Evolutionary conservation across 176 grass and related monocot genomes (phyloP), one percentile per base, ranked within the genome.

Genomic region (Ampelocalamus luodianensis): DNA sequence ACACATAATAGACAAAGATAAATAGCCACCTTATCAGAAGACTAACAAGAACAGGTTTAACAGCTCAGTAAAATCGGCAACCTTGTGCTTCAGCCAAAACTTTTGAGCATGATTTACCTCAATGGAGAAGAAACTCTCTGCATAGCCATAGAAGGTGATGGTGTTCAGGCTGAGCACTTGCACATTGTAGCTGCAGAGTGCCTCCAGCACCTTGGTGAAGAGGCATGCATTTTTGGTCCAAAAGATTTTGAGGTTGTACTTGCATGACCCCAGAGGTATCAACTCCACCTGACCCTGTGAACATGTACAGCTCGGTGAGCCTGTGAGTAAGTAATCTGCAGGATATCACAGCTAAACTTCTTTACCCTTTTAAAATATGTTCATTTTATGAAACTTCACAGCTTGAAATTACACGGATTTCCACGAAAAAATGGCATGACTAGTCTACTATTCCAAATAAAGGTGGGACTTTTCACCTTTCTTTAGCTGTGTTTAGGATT

Each of bases 141-240:
- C 86, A 7, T 87, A 92, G 54, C 91, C 93, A 23, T 81, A 92
- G 73, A 84, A 92, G 48, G 91, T 82, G 26, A 91, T 91, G 6
- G 88, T 90, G 65, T 71, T 99, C 15, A 91, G 82, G 74, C 78
- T 89, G 5, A 83, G 75, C 10, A 96, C 93, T 18, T 89, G 77
- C 0, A 73, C 87, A 18, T 88, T 88, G 67, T 90, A 88, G 74
- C 81, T 87, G 75, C 65, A 87, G 49, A 98, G 82, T 26, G 88
- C 85, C 74, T 98, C 86, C 49, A 98, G 65, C 66, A 98, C 81
- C 87, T 77, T 92, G 60, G 85, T 90, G 83, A 94, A 95, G 68
- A 72, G 62, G 15, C 89, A 91, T 18, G 76, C 42, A 69, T 69
- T 90, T 24, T 90, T 94, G 61, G 65, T 77, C 79, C 84, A 93